Percentiles rank a stretch among this genome's conserved stretches.
These are phyloP conservation scores for Erodium chrysanthum DNA, from an alignment of 441 rosid genomes.

Conservation along the genomic window DNA sequence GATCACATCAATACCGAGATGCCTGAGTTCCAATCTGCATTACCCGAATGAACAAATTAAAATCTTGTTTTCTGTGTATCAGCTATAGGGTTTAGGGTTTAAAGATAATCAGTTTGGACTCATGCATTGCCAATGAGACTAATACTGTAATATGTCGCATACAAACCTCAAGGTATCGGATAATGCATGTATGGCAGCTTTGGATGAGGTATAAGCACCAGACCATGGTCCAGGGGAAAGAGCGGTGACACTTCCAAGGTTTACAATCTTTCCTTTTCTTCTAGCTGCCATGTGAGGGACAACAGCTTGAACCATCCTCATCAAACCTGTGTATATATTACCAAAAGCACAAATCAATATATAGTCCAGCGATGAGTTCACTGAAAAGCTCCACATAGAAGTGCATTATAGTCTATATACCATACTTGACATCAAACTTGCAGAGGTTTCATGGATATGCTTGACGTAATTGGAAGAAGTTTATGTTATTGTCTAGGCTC, in stretches of 20 bases:
- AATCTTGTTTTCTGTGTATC: too few relatives aligned
- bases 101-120: too few relatives aligned
- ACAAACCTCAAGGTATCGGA: slow-evolving; percentile 67
- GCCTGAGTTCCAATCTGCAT: slow-evolving; percentile 66
- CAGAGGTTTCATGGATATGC: neutral
- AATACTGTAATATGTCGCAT: neutral
- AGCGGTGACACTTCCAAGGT: slow-evolving; percentile 59
- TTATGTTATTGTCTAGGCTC: neutral
- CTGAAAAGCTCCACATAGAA: neutral
- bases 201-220: slow-evolving; percentile 64
- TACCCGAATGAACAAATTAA: too few relatives aligned
- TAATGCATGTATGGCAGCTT: slow-evolving; percentile 73
- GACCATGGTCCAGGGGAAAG: slow-evolving; percentile 64
- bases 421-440: too few relatives aligned
- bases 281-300: slow-evolving; percentile 75
- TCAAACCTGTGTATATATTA: slow-evolving; percentile 28
- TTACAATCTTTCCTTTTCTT: slow-evolving; percentile 60
- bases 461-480: neutral
- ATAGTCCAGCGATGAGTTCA: neutral
- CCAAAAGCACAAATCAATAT: neutral
- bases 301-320: slow-evolving; percentile 73
- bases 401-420: too few relatives aligned
- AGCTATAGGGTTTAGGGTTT: too few relatives aligned
- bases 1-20: slow-evolving; percentile 66
- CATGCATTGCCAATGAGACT: neutral